Conservation (phyloP, 2,329 filamentous ascomycete species). For the Claviceps sp. region DNA sequence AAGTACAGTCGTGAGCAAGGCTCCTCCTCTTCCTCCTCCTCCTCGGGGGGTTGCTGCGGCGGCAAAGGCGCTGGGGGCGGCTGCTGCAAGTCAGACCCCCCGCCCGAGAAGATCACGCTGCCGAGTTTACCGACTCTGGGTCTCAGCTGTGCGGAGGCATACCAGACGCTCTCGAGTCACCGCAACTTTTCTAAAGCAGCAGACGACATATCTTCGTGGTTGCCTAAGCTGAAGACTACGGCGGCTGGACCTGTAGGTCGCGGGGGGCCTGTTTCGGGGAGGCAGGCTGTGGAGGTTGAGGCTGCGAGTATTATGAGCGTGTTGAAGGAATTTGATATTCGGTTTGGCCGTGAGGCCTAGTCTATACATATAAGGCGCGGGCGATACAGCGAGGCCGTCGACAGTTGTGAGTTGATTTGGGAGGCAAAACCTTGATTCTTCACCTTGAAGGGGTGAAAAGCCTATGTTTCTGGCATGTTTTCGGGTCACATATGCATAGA, state of each 20-base stretch:
- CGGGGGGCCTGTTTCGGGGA: conserved; percentile 20
- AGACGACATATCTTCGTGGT: conserved; percentile 62
- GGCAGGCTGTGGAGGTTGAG: conserved; percentile 61
- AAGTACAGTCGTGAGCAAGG: conserved; percentile 35
- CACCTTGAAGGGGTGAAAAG: too few relatives aligned
- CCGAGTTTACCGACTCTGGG: conserved; percentile 36
- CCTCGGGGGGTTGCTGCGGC: conserved; percentile 40
- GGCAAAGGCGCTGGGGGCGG: conserved; percentile 45
- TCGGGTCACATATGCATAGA: too few relatives aligned
- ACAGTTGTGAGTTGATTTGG: too few relatives aligned
- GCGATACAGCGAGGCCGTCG: neutral
- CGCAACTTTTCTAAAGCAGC: conserved; percentile 61
- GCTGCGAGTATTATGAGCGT: conserved; percentile 77
- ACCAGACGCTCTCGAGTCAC: conserved; percentile 65
- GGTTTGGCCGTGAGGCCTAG: conserved; percentile 42
- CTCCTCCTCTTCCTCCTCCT: conserved; percentile 6
- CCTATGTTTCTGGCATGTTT: too few relatives aligned
- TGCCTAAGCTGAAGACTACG: conserved; percentile 56
- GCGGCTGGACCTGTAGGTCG: conserved; percentile 20
- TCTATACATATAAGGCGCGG: conserved; percentile 1
- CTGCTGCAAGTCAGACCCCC: conserved; percentile 42
- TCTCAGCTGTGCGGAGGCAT: conserved; percentile 62
- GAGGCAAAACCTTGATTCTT: too few relatives aligned
- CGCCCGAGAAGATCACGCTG: conserved; percentile 21
- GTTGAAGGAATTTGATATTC: conserved; percentile 66